Conservation (phyloP, 768 basidiomycete species). For the Tulasnella calospora region DNA sequence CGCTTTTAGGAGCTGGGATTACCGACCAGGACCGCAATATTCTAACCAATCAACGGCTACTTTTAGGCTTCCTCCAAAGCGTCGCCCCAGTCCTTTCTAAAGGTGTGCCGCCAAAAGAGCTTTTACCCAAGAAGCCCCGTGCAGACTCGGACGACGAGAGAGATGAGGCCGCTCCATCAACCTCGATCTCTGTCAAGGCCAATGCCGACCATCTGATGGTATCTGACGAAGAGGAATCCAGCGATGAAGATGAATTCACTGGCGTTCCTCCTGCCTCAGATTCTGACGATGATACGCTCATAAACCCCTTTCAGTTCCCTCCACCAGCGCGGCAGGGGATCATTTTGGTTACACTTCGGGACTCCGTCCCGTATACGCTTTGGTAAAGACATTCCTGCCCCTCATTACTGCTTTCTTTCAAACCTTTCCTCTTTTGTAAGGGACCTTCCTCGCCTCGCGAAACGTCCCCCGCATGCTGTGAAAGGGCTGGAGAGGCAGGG, state of each 20-base stretch:
- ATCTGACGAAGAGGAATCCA: slow-evolving; percentile 22
- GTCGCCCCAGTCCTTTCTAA: slow-evolving; percentile 54
- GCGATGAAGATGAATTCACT: slow-evolving; percentile 30
- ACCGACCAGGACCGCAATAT: slow-evolving; percentile 93
- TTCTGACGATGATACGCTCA: slow-evolving; percentile 15
- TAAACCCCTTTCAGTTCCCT: background rate
- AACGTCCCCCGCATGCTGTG: slow-evolving; percentile 46
- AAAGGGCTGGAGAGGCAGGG: background rate
- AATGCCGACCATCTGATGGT: background rate
- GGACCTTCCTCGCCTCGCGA: slow-evolving; percentile 72
- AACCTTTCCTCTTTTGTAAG: slow-evolving; percentile 38
- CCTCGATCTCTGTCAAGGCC: slow-evolving; percentile 4
- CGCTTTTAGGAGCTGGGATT: slow-evolving; percentile 55
- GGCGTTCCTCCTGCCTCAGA: slow-evolving; percentile 20
- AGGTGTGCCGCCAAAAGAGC: slow-evolving; percentile 50
- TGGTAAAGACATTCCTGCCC: slow-evolving; percentile 51
- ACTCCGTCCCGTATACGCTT: slow-evolving; percentile 77
- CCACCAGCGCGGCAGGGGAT: slow-evolving; percentile 53
- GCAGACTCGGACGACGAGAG: slow-evolving; percentile 45
- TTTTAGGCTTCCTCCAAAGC: slow-evolving; percentile 77
- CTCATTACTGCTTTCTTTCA: background rate
- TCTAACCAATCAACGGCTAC: slow-evolving; percentile 74
- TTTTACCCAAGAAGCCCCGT: slow-evolving; percentile 40
- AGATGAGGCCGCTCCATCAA: slow-evolving; percentile 26
- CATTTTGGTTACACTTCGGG: slow-evolving; percentile 78